Conservation (phyloP, 2,329 filamentous ascomycete genomes). For the Diatrype stigma region DNA sequence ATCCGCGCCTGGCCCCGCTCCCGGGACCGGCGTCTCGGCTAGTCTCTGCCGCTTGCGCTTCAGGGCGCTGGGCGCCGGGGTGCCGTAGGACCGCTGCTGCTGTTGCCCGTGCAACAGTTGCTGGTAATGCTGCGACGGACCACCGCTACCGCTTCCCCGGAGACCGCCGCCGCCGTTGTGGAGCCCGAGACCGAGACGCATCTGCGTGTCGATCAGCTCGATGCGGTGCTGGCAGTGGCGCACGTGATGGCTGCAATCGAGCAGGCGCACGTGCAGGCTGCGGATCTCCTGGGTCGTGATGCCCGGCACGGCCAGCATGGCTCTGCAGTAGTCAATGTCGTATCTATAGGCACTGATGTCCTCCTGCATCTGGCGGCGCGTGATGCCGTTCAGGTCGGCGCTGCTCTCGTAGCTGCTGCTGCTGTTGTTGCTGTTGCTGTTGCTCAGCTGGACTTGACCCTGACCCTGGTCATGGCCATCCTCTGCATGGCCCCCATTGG, state of each 20-base stretch:
- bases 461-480: constrained; percentile 11
- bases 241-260: constrained; percentile 42
- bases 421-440: too few relatives aligned
- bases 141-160: constrained; percentile 6
- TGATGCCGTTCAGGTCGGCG: constrained; percentile 25
- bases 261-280: constrained; percentile 36
- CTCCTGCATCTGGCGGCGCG: constrained; percentile 35
- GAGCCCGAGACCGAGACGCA: constrained; percentile 2
- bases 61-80: constrained; percentile 4
- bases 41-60: constrained; percentile 15
- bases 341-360: constrained; percentile 39
- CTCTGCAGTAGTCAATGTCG: constrained; percentile 38
- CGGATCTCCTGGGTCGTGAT: constrained; percentile 38
- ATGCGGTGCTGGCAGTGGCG: constrained; percentile 38
- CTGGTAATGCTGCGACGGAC: constrained; percentile 6
- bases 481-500: constrained; percentile 6
- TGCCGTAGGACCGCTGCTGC: constrained; percentile 6
- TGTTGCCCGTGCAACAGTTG: constrained; percentile 2
- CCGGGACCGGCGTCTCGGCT: background rate
- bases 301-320: constrained; percentile 28
- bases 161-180: too few relatives aligned
- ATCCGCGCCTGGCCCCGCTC: constrained; percentile 1
- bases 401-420: constrained; percentile 26
- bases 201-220: constrained; percentile 33
- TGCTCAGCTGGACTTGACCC: too few relatives aligned